Percentiles rank a stretch among this genome's conserved stretches.
Conservation (phyloP, 768 basidiomycete genomes). For the Serpula lacrymans region DNA sequence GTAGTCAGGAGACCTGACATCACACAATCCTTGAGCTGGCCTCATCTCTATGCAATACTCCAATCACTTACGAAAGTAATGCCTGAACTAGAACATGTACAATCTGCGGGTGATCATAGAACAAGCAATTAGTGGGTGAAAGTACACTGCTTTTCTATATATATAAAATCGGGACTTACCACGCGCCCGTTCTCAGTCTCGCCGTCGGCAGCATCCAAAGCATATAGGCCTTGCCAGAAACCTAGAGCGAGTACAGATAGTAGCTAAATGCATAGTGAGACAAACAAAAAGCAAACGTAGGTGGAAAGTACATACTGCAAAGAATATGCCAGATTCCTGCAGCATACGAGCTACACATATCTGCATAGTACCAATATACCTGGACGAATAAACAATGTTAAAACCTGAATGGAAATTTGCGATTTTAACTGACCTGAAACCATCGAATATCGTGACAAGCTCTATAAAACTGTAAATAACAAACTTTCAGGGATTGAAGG, state of each 20-base stretch:
- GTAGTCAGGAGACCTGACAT: conserved; percentile 61
- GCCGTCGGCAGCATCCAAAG: conserved; percentile 89
- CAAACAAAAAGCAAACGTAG: conserved; percentile 1
- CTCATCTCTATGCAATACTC: not conserved
- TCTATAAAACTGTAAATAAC: conserved; percentile 37
- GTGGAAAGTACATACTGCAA: conserved; percentile 53
- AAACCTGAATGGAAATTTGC: not conserved
- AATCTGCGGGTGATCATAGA: conserved; percentile 38
- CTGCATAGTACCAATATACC: conserved; percentile 90
- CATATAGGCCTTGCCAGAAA: conserved; percentile 84
- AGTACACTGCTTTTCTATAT: too few relatives aligned
- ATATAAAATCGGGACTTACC: conserved; percentile 35
- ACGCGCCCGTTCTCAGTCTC: conserved; percentile 47
- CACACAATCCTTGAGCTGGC: conserved; percentile 1
- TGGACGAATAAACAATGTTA: conserved; percentile 20
- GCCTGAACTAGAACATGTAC: conserved; percentile 75
- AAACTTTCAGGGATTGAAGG: not conserved
- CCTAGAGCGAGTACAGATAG: conserved; percentile 80
- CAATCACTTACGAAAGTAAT: conserved; percentile 63
- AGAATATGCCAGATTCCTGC: conserved; percentile 89
- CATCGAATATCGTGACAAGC: conserved; percentile 77
- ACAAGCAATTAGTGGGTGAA: not conserved
- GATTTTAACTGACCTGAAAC: conserved; percentile 55
- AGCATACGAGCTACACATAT: conserved; percentile 93
- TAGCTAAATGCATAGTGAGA: conserved; percentile 42